Percentiles rank a stretch among this genome's conserved stretches.
Evolutionary conservation across 2,329 filamentous ascomycete species (phyloP).

Genomic region (Periconia digitata): DNA sequence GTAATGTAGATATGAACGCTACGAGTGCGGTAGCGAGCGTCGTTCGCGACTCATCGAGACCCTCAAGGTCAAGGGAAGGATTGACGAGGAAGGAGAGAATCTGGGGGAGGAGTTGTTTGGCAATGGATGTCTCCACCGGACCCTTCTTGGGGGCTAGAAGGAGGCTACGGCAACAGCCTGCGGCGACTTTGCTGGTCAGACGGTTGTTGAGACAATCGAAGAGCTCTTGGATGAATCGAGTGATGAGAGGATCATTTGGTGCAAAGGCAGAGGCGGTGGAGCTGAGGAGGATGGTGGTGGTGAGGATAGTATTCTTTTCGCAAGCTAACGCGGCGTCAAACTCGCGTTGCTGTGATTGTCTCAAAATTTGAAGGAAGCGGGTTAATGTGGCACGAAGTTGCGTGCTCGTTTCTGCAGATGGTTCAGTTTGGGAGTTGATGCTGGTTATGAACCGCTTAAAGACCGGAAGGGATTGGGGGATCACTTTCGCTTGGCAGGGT

Average conservation of each 20-base stretch:
- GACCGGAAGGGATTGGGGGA: conserved; percentile 86
- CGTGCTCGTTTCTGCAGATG: conserved; percentile 56
- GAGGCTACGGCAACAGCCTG: conserved; percentile 84
- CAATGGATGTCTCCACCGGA: conserved; percentile 59
- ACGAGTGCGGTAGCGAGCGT: conserved; percentile 75
- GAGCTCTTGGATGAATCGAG: conserved; percentile 75
- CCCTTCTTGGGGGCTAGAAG: conserved; percentile 63
- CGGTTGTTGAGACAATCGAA: conserved; percentile 80
- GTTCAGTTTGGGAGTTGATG: conserved; percentile 56
- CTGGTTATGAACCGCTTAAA: conserved; percentile 87
- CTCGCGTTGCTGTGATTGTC: conserved; percentile 74
- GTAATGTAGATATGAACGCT: conserved; percentile 61
- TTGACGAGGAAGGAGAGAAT: conserved; percentile 74
- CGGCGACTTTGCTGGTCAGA: conserved; percentile 85
- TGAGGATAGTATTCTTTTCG: conserved; percentile 90
- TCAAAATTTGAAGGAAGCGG: conserved; percentile 78
- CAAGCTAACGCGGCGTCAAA: conserved; percentile 77
- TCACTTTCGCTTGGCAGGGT: conserved; percentile 81
- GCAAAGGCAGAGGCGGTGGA: conserved; percentile 73
- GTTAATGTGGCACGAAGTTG: conserved; percentile 82
- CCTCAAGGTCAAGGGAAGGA: conserved; percentile 61
- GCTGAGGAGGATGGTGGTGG: conserved; percentile 85
- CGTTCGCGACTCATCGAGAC: conserved; percentile 73
- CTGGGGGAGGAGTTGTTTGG: conserved; percentile 72
- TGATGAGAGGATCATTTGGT: conserved; percentile 72